A percentile compares a stretch with the other conserved stretches of the same genome.
Evolutionary conservation across 257 asterid species (phyloP).

Genomic region (Gardenia jasminoides): DNA sequence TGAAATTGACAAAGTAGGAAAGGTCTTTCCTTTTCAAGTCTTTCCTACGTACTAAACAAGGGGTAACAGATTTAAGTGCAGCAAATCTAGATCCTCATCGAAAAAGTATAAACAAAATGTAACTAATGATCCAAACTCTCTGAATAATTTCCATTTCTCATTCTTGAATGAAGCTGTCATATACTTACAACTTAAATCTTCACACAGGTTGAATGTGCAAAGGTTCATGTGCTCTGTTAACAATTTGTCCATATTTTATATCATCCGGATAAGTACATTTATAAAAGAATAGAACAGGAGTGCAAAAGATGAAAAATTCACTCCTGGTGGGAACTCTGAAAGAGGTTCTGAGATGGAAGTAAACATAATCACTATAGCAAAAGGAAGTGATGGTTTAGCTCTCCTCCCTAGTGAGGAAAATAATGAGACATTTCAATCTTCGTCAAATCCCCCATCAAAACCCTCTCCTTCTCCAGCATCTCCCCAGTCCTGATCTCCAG

Average conservation of each 20-base stretch:
- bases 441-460: conserved; percentile 52
- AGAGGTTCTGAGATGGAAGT: too few relatives aligned
- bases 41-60: too few relatives aligned
- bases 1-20: too few relatives aligned
- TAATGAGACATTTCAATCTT: conserved; percentile 29
- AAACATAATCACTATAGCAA: too few relatives aligned
- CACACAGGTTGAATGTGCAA: too few relatives aligned
- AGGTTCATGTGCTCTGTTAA: too few relatives aligned
- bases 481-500: conserved; percentile 48
- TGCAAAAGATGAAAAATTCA: not conserved
- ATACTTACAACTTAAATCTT: not conserved
- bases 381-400: too few relatives aligned
- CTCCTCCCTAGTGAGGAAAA: not conserved
- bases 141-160: not conserved
- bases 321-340: not conserved
- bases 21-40: too few relatives aligned
- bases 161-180: not conserved
- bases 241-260: too few relatives aligned
- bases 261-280: not conserved
- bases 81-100: not conserved
- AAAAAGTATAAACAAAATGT: not conserved
- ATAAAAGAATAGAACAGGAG: not conserved
- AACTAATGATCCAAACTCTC: not conserved
- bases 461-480: conserved; percentile 55
- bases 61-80: too few relatives aligned